These are phyloP conservation scores for Mycena alexandri DNA, from an alignment of 768 basidiomycete species.

Conservation along the genomic window DNA sequence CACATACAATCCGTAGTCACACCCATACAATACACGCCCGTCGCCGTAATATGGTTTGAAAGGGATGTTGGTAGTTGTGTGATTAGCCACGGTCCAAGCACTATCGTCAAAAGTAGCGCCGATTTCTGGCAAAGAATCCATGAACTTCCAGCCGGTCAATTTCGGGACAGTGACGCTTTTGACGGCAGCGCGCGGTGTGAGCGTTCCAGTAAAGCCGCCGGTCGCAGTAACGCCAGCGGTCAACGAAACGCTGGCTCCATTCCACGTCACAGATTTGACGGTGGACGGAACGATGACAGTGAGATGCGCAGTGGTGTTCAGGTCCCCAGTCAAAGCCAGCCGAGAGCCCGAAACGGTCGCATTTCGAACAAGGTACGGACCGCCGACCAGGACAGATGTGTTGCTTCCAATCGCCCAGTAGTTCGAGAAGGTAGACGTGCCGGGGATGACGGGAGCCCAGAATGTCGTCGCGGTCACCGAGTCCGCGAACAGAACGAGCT, in stretches of 20 bases:
- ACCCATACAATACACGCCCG: conserved; percentile 84
- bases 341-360: conserved; percentile 61
- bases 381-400: conserved; percentile 71
- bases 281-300: conserved; percentile 72
- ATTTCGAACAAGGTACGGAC: conserved; percentile 73
- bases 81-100: conserved; percentile 75
- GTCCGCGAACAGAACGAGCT: conserved; percentile 79
- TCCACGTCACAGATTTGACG: conserved; percentile 76
- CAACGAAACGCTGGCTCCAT: conserved; percentile 60
- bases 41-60: conserved; percentile 79
- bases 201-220: conserved; percentile 64
- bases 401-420: conserved; percentile 86
- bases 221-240: conserved; percentile 48
- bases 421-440: conserved; percentile 58
- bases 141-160: conserved; percentile 79
- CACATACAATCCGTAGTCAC: conserved; percentile 87
- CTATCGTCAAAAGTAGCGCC: conserved; percentile 68
- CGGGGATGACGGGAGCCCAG: conserved; percentile 78
- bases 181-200: conserved; percentile 51
- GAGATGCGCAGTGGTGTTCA: conserved; percentile 68
- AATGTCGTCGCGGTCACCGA: conserved; percentile 75
- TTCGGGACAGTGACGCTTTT: conserved; percentile 57
- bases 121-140: conserved; percentile 82
- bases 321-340: conserved; percentile 77
- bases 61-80: conserved; percentile 81